Evolutionary conservation across 208 protist genomes (phyloP), one percentile per base, ranked within the genome.

Genomic region (Trypanosoma theileri): DNA sequence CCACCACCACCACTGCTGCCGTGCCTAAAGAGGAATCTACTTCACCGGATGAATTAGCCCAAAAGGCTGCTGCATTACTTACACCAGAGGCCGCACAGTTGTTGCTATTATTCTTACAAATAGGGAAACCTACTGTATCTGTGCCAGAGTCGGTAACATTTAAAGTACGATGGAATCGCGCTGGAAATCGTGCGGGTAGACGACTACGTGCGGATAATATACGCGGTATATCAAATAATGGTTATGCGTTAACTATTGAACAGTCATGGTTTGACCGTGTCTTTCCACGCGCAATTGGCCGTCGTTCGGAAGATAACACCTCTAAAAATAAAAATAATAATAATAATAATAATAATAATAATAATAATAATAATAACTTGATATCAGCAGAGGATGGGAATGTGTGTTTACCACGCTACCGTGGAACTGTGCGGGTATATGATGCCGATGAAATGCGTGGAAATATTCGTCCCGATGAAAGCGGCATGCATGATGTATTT

Each of bases 141-240:
- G 69, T 80, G 3, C 54, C 59, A 10, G 86, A 92, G 52, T 62
- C 40, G 12, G 44, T 90, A 26, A 85, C 62, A 44, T 89, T 92
- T 61, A 78, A 82, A 22, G 79, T 84, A 17, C 85, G 78, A 3
- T 81, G 83, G 61, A 92, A 92, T 60, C 57, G 74, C 19, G 69
- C 74, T 17, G 71, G 59, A 35, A 74, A 40, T 7, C 79, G 79
- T 21, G 61, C 72, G 42, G 41, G 60, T 16, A 83, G 88, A 1
- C 79, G 89, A 44, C 78, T 94, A 45, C 80, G 85, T 4, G 88
- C 85, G 21, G 85, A 92, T 59, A 71, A 81, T 55, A 78, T 94
- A 14, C 79, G 81, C 7, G 88, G 88, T 17, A n/a, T 73, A 6
- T 73, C 81, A 17, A 55, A 19, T 17, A 56, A 50, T 31, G 52